phyloP scores from a whole-genome alignment of 352 stramenopile genomes.

The Phytophthora hybrid region DNA sequence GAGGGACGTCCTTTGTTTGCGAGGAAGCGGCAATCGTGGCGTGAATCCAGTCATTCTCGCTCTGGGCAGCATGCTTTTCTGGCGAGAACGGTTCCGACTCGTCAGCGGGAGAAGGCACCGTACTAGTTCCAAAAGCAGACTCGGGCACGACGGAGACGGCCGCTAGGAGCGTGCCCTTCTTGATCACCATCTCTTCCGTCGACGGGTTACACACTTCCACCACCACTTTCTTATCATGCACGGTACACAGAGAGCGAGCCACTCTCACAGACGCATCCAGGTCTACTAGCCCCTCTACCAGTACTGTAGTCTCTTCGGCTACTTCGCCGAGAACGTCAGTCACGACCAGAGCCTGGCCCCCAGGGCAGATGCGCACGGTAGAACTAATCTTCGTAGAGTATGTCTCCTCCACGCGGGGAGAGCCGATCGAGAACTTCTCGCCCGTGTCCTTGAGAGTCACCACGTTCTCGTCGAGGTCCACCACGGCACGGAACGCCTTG shows the following conservation, averaged over 20 bases:
- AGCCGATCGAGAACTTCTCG: neutral
- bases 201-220: slow-evolving; percentile 17
- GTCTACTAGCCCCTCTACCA: neutral
- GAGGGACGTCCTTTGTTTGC: too few relatives aligned
- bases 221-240: too few relatives aligned
- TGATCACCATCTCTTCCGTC: neutral
- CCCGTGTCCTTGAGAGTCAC: too few relatives aligned
- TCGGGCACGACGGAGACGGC: neutral
- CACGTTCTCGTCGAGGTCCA: too few relatives aligned
- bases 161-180: neutral
- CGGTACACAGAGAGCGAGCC: slow-evolving; percentile 10
- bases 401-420: neutral
- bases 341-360: too few relatives aligned
- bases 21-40: too few relatives aligned
- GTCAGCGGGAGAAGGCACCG: neutral
- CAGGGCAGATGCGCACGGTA: too few relatives aligned
- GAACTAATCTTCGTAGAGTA: too few relatives aligned
- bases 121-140: neutral
- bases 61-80: too few relatives aligned
- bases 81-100: too few relatives aligned
- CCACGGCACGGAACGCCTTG: too few relatives aligned
- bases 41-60: too few relatives aligned
- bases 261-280: neutral
- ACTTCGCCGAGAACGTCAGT: neutral
- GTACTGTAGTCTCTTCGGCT: neutral